Conservation (phyloP, 768 basidiomycete species). For the Coprinopsis strossmayeri region DNA sequence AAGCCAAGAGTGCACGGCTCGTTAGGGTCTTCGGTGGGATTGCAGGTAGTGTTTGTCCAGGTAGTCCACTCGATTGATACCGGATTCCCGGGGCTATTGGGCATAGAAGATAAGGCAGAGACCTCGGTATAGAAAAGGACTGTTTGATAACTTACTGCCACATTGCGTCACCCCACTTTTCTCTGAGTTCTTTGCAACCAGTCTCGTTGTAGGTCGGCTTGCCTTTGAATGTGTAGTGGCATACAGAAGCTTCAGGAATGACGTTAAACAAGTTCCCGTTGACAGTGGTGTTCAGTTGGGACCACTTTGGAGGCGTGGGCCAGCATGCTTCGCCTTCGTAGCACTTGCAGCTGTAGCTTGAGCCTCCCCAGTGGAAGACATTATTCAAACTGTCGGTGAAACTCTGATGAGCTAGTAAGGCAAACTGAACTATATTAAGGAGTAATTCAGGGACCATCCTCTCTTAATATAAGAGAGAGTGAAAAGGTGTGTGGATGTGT, state of each 20-base stretch:
- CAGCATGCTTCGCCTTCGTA: constrained; percentile 10
- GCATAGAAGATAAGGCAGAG: background rate
- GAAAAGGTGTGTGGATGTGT: no score
- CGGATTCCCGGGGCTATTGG: constrained; percentile 3
- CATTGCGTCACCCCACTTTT: constrained; percentile 1
- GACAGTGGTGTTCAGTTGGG: constrained; percentile 8
- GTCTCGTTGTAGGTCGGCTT: constrained; percentile 5
- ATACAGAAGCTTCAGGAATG: constrained; percentile 8
- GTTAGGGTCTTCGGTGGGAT: constrained; percentile 7
- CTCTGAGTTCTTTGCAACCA: background rate
- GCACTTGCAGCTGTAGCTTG: constrained; percentile 12
- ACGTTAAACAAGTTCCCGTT: constrained; percentile 8
- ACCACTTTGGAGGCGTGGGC: constrained; percentile 2
- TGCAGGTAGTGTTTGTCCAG: constrained; percentile 12
- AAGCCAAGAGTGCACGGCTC: constrained; percentile 8
- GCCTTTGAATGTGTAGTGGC: constrained; percentile 9
- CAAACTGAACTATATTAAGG: no score
- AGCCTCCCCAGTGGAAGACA: no score
- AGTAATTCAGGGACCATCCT: no score
- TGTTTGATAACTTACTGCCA: constrained; percentile 5
- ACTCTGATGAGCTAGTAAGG: no score
- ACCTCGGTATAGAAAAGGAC: background rate
- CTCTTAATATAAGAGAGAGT: no score
- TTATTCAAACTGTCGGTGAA: no score
- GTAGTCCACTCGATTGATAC: constrained; percentile 3